Conservation (phyloP, 352 stramenopile genomes). For the Thalassiosira mediterranea region DNA sequence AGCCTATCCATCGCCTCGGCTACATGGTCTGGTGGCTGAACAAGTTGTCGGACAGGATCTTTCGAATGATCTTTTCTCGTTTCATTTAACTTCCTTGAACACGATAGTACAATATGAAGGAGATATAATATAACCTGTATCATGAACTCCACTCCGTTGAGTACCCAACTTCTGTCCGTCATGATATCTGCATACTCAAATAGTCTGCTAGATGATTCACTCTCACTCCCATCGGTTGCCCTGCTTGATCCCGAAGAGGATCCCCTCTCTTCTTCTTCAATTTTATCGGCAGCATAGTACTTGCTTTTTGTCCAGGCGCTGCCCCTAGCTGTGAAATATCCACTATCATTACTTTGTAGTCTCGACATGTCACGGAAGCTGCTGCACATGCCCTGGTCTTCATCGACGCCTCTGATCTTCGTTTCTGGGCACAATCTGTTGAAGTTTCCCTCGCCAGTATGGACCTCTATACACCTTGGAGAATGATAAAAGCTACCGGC, state of each 20-base stretch:
- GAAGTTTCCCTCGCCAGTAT: not conserved
- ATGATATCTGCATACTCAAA: not conserved
- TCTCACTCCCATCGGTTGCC: constrained; percentile 5
- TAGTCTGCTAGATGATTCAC: constrained; percentile 6
- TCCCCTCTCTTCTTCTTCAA: constrained; percentile 18
- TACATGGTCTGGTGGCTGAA: not conserved
- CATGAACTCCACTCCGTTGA: constrained; percentile 5
- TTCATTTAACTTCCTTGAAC: not conserved
- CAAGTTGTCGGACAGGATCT: not conserved
- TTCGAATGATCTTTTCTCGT: not conserved
- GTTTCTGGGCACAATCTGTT: no score
- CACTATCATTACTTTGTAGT: constrained; percentile 25
- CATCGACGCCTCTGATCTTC: not conserved
- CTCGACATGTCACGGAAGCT: not conserved
- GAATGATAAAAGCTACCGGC: constrained; percentile 16
- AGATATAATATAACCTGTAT: constrained; percentile 5
- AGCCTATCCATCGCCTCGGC: constrained; percentile 5
- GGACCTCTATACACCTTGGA: not conserved
- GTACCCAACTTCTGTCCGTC: not conserved
- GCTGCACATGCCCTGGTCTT: not conserved
- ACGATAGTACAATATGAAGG: constrained; percentile 4
- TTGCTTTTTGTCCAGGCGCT: constrained; percentile 38
- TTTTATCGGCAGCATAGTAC: constrained; percentile 16
- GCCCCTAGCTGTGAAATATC: constrained; percentile 35
- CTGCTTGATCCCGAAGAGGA: not conserved